Conservation (phyloP, 2,329 filamentous ascomycete genomes). For the Seiridium unicorne region DNA sequence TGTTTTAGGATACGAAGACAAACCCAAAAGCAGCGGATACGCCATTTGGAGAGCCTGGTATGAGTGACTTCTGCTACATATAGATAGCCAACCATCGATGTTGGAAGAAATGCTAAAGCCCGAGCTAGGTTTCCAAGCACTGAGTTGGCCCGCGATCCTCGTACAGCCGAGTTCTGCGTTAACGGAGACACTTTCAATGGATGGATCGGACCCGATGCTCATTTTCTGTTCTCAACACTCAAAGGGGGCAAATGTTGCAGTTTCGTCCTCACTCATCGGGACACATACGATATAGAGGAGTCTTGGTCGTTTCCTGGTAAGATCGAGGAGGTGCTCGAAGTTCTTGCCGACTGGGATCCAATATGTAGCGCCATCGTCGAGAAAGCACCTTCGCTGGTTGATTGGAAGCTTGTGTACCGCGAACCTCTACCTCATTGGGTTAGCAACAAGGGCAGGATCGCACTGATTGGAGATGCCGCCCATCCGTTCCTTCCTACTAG, state of each 20-base stretch:
- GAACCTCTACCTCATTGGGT: slow-evolving; percentile 38
- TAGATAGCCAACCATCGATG: background rate
- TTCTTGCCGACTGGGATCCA: slow-evolving; percentile 51
- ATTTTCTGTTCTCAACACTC: slow-evolving; percentile 56
- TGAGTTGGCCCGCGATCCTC: slow-evolving; percentile 49
- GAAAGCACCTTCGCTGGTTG: slow-evolving; percentile 44
- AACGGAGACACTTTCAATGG: slow-evolving; percentile 60
- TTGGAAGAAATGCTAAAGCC: background rate
- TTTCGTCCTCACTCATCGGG: slow-evolving; percentile 57
- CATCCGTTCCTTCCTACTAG: slow-evolving; percentile 48
- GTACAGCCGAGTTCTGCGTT: slow-evolving; percentile 51
- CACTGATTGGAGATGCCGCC: slow-evolving; percentile 47
- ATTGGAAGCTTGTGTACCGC: slow-evolving; percentile 44
- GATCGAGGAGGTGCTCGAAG: slow-evolving; percentile 48
- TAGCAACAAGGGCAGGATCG: slow-evolving; percentile 39
- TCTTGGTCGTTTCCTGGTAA: slow-evolving; percentile 54
- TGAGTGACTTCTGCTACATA: slow-evolving; percentile 8
- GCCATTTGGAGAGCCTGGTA: slow-evolving; percentile 54
- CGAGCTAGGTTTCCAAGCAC: slow-evolving; percentile 42
- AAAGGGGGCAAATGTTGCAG: slow-evolving; percentile 54
- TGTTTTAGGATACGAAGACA: slow-evolving; percentile 50
- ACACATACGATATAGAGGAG: slow-evolving; percentile 53
- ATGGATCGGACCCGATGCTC: slow-evolving; percentile 56
- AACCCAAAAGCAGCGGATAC: slow-evolving; percentile 49
- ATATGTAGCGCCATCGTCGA: slow-evolving; percentile 45